phyloP scores from a whole-genome alignment of 2,329 filamentous ascomycete species.

The Pestalotiopsis sp. region DNA sequence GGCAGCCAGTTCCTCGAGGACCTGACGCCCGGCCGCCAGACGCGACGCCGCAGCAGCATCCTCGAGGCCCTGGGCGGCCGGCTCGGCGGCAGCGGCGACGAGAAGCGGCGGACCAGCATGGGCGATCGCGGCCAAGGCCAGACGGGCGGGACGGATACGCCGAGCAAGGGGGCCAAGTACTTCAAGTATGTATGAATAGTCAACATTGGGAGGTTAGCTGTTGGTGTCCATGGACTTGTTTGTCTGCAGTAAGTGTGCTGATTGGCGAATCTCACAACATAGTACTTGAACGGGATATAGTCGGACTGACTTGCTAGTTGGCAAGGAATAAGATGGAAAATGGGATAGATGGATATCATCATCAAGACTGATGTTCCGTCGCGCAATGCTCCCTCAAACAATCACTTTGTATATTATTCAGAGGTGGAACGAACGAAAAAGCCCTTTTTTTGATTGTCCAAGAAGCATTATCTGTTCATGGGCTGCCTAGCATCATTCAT shows the following conservation, averaged over 20 bases:
- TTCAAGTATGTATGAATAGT: constrained; percentile 1
- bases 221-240: neutral
- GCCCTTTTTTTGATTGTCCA: too few species aligned
- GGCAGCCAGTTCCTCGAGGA: constrained; percentile 7
- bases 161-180: neutral
- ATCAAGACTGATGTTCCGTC: too few species aligned
- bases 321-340: neutral
- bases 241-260: neutral
- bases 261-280: neutral
- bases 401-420: too few species aligned
- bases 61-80: constrained; percentile 1
- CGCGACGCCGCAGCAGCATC: constrained; percentile 3
- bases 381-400: too few species aligned
- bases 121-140: neutral
- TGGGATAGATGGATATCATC: too few species aligned
- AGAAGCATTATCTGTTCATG: too few species aligned
- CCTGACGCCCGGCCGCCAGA: constrained; percentile 5
- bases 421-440: too few species aligned
- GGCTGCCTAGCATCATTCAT: too few species aligned
- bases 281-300: neutral
- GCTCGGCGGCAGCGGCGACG: neutral
- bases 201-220: neutral
- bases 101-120: neutral
- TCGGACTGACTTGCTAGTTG: neutral
- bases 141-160: neutral